Percentiles rank a stretch among this genome's conserved stretches.
Evolutionary conservation across 352 stramenopile species (phyloP).

Genomic region (Phytophthora fragariae): DNA sequence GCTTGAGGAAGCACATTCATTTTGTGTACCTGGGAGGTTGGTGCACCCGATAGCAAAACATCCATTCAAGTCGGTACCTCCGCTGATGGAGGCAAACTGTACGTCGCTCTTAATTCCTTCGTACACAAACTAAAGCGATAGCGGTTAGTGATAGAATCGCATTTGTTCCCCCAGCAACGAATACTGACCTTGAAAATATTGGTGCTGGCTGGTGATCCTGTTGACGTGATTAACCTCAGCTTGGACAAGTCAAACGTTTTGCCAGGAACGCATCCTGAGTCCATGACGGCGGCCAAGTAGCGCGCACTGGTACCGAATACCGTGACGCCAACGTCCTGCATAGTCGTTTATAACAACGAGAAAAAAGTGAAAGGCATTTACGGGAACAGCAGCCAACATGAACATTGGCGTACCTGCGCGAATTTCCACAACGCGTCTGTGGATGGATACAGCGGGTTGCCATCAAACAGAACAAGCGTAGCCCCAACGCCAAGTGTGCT

Average conservation of each 20-base stretch:
- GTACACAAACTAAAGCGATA: slow-evolving; percentile 65
- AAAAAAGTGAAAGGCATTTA: not conserved
- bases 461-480: slow-evolving; percentile 82
- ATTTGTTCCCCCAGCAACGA: not conserved
- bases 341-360: not conserved
- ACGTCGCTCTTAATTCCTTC: slow-evolving; percentile 76
- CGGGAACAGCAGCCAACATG: not conserved
- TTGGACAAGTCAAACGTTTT: slow-evolving; percentile 75
- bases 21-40: slow-evolving; percentile 64
- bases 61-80: slow-evolving; percentile 85
- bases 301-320: slow-evolving; percentile 82
- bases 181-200: slow-evolving; percentile 73
- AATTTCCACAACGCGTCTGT: slow-evolving; percentile 65
- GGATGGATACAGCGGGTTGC: slow-evolving; percentile 75
- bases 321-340: slow-evolving; percentile 59
- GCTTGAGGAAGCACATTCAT: not conserved
- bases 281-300: slow-evolving; percentile 80
- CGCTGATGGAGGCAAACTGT: slow-evolving; percentile 86
- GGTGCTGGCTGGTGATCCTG: slow-evolving; percentile 74
- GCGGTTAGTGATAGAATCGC: not conserved
- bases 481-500: slow-evolving; percentile 73
- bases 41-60: slow-evolving; percentile 81
- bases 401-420: slow-evolving; percentile 41
- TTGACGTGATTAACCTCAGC: slow-evolving; percentile 73
- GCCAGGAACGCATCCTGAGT: slow-evolving; percentile 64